These are phyloP conservation scores for Zygosaccharomyces gambellarensis DNA, from an alignment of 805 yeast genomes.

Conservation along the genomic window DNA sequence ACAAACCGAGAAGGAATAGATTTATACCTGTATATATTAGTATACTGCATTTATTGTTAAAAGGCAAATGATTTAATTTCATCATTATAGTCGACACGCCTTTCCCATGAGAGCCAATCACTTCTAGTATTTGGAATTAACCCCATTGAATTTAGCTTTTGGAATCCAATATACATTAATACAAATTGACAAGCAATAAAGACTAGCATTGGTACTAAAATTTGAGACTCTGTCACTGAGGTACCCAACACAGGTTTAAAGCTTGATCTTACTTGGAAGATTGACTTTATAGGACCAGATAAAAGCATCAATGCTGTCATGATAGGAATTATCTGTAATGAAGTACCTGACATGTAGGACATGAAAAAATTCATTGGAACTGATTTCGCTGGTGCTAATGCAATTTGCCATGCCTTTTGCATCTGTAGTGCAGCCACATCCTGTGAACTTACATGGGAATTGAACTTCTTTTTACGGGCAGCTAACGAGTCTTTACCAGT, in stretches of 20 bases:
- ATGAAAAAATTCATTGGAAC: conserved; percentile 88
- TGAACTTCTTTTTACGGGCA: conserved; percentile 5
- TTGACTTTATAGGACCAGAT: conserved; percentile 70
- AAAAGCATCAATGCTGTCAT: conserved; percentile 85
- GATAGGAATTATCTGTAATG: conserved; percentile 84
- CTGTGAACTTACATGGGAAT: conserved; percentile 4
- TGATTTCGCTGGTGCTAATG: conserved; percentile 72
- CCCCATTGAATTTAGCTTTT: conserved; percentile 86
- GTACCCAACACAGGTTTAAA: conserved; percentile 47
- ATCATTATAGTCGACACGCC: conserved; percentile 29
- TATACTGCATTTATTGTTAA: conserved; percentile 10
- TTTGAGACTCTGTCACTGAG: conserved; percentile 22
- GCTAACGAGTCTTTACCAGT: conserved; percentile 8
- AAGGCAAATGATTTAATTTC: conserved; percentile 21
- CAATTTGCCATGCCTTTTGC: conserved; percentile 82
- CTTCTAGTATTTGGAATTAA: conserved; percentile 79
- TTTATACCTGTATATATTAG: conserved; percentile 6
- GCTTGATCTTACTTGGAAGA: conserved; percentile 49
- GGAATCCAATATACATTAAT: conserved; percentile 68
- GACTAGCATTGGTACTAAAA: conserved; percentile 41
- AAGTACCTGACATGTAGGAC: conserved; percentile 90
- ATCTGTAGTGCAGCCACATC: conserved; percentile 20
- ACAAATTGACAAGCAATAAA: conserved; percentile 47
- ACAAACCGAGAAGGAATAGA: neutral
- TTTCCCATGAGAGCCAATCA: conserved; percentile 92